Conservation (phyloP, 345 rosid species). For the Adansonia digitata region DNA sequence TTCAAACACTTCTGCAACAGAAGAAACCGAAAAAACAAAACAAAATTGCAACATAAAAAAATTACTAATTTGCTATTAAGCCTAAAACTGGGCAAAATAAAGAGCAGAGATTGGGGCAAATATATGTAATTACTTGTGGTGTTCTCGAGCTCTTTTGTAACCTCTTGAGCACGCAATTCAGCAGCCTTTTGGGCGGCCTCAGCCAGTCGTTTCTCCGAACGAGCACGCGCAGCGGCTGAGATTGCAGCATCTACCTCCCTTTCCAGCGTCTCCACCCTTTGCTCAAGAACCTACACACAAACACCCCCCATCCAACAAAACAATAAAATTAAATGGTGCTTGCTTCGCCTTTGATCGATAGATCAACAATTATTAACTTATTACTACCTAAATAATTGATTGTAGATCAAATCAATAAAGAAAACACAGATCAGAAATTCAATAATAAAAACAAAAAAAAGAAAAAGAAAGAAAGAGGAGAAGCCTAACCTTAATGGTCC, state of each 20-base stretch:
- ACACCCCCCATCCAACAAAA: no score
- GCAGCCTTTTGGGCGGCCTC: conserved; percentile 83
- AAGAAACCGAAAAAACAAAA: no score
- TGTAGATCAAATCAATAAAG: neutral
- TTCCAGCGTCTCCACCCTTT: conserved; percentile 88
- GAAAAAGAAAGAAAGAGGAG: no score
- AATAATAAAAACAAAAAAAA: neutral
- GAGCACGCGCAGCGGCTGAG: conserved; percentile 86
- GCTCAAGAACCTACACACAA: conserved; percentile 90
- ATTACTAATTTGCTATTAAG: no score
- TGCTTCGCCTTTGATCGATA: no score
- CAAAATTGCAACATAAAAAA: no score
- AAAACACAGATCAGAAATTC: neutral
- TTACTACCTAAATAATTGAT: neutral
- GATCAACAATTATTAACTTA: neutral
- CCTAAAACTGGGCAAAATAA: no score
- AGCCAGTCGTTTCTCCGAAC: conserved; percentile 80
- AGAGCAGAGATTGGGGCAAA: no score
- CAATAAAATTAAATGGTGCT: no score
- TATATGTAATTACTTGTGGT: no score
- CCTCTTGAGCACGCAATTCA: conserved; percentile 62
- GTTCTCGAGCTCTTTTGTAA: conserved; percentile 86
- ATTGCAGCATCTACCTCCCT: conserved; percentile 93
- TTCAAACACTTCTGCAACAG: conserved; percentile 77
- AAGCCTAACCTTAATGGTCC: neutral